These are phyloP conservation scores for Aspergillus biplanus DNA, from an alignment of 495 filamentous ascomycete species.

Conservation along the genomic window DNA sequence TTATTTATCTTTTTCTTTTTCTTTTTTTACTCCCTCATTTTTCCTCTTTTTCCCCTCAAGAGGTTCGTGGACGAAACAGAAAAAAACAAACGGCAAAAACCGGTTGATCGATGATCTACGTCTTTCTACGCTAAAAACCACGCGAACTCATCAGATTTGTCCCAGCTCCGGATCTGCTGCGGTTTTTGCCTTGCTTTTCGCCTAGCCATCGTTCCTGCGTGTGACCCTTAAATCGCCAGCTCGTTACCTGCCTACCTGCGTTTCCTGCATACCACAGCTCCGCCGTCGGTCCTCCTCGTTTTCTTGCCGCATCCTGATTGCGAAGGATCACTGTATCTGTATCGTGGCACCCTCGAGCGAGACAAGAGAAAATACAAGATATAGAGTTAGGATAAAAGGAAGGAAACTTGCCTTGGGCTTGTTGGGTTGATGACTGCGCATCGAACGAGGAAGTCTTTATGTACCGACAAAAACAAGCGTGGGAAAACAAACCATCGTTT, in stretches of 20 bases:
- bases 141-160: conserved; percentile 20
- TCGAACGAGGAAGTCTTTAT: background rate
- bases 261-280: conserved; percentile 3
- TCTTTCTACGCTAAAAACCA: conserved; percentile 13
- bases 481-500: background rate
- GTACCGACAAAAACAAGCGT: background rate
- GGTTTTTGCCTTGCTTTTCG: conserved; percentile 4
- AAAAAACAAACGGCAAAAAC: background rate
- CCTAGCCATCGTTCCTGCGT: background rate
- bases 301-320: background rate
- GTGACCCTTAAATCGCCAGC: conserved; percentile 1
- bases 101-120: conserved; percentile 1
- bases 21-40: conserved; percentile 2
- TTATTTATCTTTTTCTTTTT: background rate
- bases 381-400: background rate
- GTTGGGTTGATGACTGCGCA: background rate
- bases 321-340: background rate
- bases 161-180: conserved; percentile 6
- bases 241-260: conserved; percentile 8
- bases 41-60: background rate
- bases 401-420: background rate
- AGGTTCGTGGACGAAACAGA: background rate
- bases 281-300: background rate
- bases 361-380: background rate
- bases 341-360: background rate